Conservation (phyloP, 257 asterid species). For the Salvia rosmarinus region DNA sequence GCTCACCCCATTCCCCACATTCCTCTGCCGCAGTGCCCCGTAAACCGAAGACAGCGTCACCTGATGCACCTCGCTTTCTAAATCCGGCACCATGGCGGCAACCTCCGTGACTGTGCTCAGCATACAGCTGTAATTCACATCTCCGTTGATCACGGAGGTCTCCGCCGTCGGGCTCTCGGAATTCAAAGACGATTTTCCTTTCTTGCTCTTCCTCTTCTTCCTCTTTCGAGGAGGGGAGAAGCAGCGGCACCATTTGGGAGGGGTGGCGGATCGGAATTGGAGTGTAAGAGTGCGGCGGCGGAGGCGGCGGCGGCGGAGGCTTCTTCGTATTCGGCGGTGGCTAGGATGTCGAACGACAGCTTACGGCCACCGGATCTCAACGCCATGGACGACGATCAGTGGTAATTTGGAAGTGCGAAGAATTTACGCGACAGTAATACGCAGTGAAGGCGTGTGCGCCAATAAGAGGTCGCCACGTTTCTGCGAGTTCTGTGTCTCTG, state of each 20-base stretch:
- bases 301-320: constrained; percentile 20
- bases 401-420: constrained; percentile 16
- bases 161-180: constrained; percentile 30
- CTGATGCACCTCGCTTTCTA: constrained; percentile 45
- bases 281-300: constrained; percentile 40
- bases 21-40: constrained; percentile 84
- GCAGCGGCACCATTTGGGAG: constrained; percentile 30
- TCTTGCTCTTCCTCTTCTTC: constrained; percentile 52
- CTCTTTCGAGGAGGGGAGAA: constrained; percentile 43
- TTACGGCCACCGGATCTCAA: constrained; percentile 60
- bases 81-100: constrained; percentile 38
- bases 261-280: constrained; percentile 58
- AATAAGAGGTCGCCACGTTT: constrained; percentile 31
- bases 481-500: neutral
- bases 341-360: constrained; percentile 65
- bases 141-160: constrained; percentile 38
- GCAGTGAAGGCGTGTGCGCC: constrained; percentile 10
- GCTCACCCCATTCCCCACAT: constrained; percentile 51
- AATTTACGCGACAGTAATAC: constrained; percentile 27
- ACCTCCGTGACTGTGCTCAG: constrained; percentile 48
- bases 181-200: constrained; percentile 34
- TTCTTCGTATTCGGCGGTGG: constrained; percentile 47
- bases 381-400: constrained; percentile 48
- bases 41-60: constrained; percentile 44
- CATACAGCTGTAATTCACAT: constrained; percentile 45